Evolutionary conservation across 306 rosid species (phyloP), one percentile per base, ranked within the genome.

Genomic region (Citrullus colocynthis): DNA sequence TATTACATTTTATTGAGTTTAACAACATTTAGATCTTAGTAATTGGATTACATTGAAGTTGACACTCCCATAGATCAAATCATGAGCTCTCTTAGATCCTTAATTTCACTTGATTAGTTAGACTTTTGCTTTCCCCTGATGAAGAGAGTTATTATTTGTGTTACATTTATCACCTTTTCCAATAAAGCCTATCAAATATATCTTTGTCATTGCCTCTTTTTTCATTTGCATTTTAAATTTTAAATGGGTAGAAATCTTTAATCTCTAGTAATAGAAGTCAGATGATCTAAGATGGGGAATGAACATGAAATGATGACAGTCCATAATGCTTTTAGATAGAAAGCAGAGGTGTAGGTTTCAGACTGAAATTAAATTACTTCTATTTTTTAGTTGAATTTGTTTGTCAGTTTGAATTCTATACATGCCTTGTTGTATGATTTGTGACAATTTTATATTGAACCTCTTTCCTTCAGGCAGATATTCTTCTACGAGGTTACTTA

Each of bases 401-500:
- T 54, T 32, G 16, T 6, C 30, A 8, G 56, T 51, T 51, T 52
- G 44, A 54, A 16, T 73, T 52, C 30, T 6, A 0, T 48, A 36
- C 9, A 2, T 44, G 24, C 11, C 21, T 67, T 48, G 17, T 61
- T 9, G 11, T 58, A 79, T 66, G 72, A 58, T 54, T 6, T 13
- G 7, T 72, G 78, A 39, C 12, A 60, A 32, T 65, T 20, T 67
- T 61, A 65, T 72, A 39, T 75, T 71, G 66, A 54, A 13, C 21
- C 13, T 79, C 10, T 54, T 78, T 83, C 36, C 34, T 57, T 83
- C 78, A 95, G 98, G 98, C 96, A 15, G 98, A 95, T 84, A 82
- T 95, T 79, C 7, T 88, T 84, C 24, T 87, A 71, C 87, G 98
- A 72, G 98, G 98, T 49, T 95, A 95, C 86, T 87, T 74, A 39